Evolutionary conservation across 2,329 filamentous ascomycete species (phyloP).

Genomic region (Phialophora chinensis): DNA sequence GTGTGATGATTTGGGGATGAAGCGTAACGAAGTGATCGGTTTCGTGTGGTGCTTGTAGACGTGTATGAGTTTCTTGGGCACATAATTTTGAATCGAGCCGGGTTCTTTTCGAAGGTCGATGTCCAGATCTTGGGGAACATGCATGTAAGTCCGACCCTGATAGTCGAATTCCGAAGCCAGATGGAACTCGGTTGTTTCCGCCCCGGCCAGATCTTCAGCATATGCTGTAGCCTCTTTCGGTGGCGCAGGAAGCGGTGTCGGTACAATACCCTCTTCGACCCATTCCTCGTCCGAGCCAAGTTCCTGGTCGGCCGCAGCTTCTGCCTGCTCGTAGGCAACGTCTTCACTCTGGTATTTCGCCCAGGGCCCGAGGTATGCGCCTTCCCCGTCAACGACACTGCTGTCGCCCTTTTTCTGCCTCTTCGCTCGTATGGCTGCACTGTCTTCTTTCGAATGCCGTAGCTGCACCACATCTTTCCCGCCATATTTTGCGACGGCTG

Average conservation of each 20-base stretch:
- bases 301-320: constrained; percentile 71
- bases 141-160: constrained; percentile 96
- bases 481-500: constrained; percentile 52
- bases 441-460: constrained; percentile 71
- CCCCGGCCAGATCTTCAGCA: constrained; percentile 63
- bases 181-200: constrained; percentile 87
- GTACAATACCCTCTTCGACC: constrained; percentile 72
- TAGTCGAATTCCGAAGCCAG: constrained; percentile 86
- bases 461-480: constrained; percentile 61
- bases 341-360: constrained; percentile 79
- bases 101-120: constrained; percentile 81
- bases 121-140: constrained; percentile 88
- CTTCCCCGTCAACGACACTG: constrained; percentile 81
- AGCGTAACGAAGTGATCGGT: constrained; percentile 84
- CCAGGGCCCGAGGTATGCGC: constrained; percentile 94
- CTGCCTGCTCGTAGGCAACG: constrained; percentile 70
- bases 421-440: constrained; percentile 70
- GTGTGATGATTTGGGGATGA: constrained; percentile 88
- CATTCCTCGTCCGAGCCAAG: constrained; percentile 80
- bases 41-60: constrained; percentile 86
- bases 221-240: constrained; percentile 59
- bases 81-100: constrained; percentile 83
- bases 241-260: constrained; percentile 56
- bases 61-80: constrained; percentile 91
- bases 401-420: constrained; percentile 86